phyloP scores from a whole-genome alignment of 306 rosid genomes.

The Fragaria vesca region DNA sequence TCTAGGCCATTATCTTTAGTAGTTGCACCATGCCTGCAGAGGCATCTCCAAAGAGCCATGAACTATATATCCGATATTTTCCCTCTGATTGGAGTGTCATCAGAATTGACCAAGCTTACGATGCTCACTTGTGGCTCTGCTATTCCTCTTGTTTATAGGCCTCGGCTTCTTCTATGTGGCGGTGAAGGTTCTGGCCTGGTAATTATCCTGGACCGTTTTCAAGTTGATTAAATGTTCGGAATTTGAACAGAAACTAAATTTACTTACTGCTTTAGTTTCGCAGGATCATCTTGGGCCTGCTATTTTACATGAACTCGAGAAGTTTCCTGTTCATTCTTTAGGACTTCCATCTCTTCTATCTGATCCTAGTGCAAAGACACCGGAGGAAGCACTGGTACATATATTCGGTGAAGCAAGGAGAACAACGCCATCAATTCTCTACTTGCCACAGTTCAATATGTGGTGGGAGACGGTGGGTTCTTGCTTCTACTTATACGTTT shows the following conservation, averaged over 20 bases:
- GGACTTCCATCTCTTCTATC: slow-evolving; percentile 94
- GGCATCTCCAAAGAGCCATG: slow-evolving; percentile 75
- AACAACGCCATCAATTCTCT: slow-evolving; percentile 90
- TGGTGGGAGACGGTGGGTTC: slow-evolving; percentile 98
- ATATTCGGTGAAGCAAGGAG: slow-evolving; percentile 98
- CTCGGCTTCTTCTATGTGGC: slow-evolving; percentile 89
- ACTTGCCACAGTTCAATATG: slow-evolving; percentile 84
- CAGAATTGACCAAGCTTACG: slow-evolving; percentile 79
- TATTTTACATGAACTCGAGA: slow-evolving; percentile 92
- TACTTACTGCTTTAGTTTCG: slow-evolving; percentile 96
- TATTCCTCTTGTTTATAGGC: slow-evolving; percentile 90
- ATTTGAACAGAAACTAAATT: slow-evolving; percentile 51
- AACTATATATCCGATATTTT: slow-evolving; percentile 66
- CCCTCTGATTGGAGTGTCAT: slow-evolving; percentile 53
- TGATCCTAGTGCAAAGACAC: slow-evolving; percentile 98
- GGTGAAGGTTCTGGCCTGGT: slow-evolving; percentile 97
- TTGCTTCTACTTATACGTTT: slow-evolving; percentile 4
- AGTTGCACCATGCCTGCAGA: slow-evolving; percentile 79
- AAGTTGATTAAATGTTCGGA: slow-evolving; percentile 21
- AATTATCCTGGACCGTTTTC: slow-evolving; percentile 52
- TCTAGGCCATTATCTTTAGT: slow-evolving; percentile 92
- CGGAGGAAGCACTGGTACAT: slow-evolving; percentile 96
- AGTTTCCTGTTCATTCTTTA: slow-evolving; percentile 90
- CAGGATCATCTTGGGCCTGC: slow-evolving; percentile 99
- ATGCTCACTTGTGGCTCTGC: slow-evolving; percentile 91